A percentile compares a stretch with the other conserved stretches of the same genome.
phyloP scores from a whole-genome alignment of 2,329 filamentous ascomycete species.

The Colletotrichum gloeosporioides region DNA sequence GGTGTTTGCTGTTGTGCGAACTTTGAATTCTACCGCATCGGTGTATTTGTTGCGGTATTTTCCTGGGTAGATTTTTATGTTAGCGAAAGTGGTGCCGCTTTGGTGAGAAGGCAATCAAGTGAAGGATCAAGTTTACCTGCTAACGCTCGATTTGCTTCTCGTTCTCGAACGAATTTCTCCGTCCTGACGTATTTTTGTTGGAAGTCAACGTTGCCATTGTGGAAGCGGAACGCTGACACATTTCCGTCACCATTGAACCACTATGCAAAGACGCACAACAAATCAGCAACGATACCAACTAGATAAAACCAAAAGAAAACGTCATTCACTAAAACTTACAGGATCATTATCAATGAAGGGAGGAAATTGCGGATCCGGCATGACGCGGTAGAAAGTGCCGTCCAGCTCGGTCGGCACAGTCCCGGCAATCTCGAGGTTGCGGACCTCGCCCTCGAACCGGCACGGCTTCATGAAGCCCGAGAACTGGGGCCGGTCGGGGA shows the following conservation, averaged over 20 bases:
- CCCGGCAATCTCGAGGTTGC: conserved; percentile 24
- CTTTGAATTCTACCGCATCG: conserved; percentile 33
- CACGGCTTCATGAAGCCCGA: conserved; percentile 19
- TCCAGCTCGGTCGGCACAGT: conserved; percentile 26
- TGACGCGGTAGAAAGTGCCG: conserved; percentile 37
- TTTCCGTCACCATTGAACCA: conserved; percentile 46
- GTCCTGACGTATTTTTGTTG: conserved; percentile 43
- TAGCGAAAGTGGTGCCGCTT: no score
- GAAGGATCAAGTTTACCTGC: not conserved
- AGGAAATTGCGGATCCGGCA: conserved; percentile 44
- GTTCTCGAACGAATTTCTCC: conserved; percentile 42
- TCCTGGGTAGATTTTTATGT: conserved; percentile 27
- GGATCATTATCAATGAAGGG: conserved; percentile 24
- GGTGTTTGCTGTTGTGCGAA: conserved; percentile 51
- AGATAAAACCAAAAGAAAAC: not conserved
- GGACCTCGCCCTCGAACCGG: conserved; percentile 20
- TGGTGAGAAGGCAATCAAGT: not conserved
- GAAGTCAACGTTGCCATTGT: conserved; percentile 36
- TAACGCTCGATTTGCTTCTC: conserved; percentile 34
- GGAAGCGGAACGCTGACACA: conserved; percentile 40
- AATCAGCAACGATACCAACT: not conserved
- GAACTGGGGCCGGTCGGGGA: conserved; percentile 16
- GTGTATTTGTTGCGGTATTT: conserved; percentile 46
- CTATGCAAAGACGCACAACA: conserved; percentile 26
- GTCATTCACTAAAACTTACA: not conserved